Base-by-base conservation (phyloP, 2,329 filamentous ascomycete species). In the Coleophoma cylindrospora region DNA sequence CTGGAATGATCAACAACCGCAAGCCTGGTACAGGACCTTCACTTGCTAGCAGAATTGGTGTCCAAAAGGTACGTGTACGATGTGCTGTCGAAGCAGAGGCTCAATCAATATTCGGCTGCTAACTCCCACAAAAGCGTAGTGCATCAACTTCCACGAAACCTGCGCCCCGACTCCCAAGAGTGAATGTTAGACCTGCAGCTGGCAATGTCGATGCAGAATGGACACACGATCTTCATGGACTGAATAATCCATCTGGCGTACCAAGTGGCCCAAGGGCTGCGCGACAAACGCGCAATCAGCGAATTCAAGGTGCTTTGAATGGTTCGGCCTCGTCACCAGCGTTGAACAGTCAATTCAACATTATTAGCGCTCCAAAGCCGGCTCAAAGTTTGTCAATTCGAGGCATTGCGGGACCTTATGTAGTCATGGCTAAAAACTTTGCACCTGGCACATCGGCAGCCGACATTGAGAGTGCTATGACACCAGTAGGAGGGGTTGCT, bases 381-480 rank as follows among this genome's bases (percentile, higher is more conserved):
- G 56, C 67, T 34, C 63, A 63, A 53, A 83, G 84, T 17, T 77
- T 92, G 43, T 83, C 77, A 34, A 91, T 94, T 56, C 76, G 82
- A 48, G 89, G 89, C n/a, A 71, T 86, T 9, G 84, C 84, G 1
- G 85, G 87, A 0, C 87, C 87, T 1, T 89, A 80, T 59, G 78
- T 80, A 15, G 79, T 94, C 21, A 79, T 89, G 64, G 87, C 86
- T 3, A 85, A 88, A 67, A 94, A 94, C 72, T 90, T 94, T 64
- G 89, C 88, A 12, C 81, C 81, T 2, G 89, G 89, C 36, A 94
- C 89, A 1, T 91, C 89, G 7, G 86, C 85, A 2, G 87, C 86
- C 32, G 89, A 94, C 62, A 89, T 94, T 52, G 87, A 91, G 72
- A 87, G 84, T 59, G 89, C 89, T 50, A 84, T 94, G 81, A 79